A percentile compares a stretch with the other conserved stretches of the same genome.
Conservation (phyloP, 371 early-diverging fungal genomes). For the Mucor lusitanicus region DNA sequence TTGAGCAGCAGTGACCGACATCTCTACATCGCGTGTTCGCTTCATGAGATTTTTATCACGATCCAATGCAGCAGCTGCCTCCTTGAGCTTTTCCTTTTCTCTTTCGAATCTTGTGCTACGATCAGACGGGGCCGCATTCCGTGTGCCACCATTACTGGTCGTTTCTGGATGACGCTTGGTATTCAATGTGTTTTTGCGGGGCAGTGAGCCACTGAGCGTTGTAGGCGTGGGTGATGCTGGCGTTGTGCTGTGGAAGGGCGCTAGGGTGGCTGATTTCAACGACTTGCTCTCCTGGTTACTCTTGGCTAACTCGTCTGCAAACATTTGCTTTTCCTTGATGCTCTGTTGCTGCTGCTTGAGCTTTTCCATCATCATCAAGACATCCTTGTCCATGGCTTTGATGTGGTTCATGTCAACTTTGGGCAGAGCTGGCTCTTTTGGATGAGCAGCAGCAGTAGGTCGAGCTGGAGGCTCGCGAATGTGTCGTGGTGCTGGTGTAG, state of each 20-base stretch:
- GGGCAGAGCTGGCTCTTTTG: slow-evolving; percentile 3
- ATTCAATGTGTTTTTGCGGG: slow-evolving; percentile 3
- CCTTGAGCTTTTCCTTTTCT: slow-evolving; percentile 30
- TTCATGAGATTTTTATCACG: slow-evolving; percentile 18
- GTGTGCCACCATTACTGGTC: background rate
- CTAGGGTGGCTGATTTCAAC: background rate
- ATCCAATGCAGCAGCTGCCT: slow-evolving; percentile 25
- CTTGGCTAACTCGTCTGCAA: background rate
- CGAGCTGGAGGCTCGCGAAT: slow-evolving; percentile 21
- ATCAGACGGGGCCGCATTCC: slow-evolving; percentile 2
- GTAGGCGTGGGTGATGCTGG: slow-evolving; percentile 11
- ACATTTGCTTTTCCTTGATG: background rate
- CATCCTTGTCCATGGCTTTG: slow-evolving; percentile 19
- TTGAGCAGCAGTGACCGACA: background rate
- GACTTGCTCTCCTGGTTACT: background rate
- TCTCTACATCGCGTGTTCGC: slow-evolving; percentile 1
- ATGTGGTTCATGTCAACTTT: slow-evolving; percentile 2
- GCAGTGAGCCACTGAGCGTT: slow-evolving; percentile 10
- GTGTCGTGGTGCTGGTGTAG: slow-evolving; percentile 30
- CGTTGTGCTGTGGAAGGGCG: background rate
- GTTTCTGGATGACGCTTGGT: slow-evolving; percentile 4
- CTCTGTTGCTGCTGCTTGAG: slow-evolving; percentile 9
- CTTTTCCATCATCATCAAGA: slow-evolving; percentile 20
- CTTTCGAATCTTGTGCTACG: slow-evolving; percentile 21
- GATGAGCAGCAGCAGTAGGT: slow-evolving; percentile 1